Conservation (phyloP, 768 basidiomycete species). For the Lactifluus volemus region DNA sequence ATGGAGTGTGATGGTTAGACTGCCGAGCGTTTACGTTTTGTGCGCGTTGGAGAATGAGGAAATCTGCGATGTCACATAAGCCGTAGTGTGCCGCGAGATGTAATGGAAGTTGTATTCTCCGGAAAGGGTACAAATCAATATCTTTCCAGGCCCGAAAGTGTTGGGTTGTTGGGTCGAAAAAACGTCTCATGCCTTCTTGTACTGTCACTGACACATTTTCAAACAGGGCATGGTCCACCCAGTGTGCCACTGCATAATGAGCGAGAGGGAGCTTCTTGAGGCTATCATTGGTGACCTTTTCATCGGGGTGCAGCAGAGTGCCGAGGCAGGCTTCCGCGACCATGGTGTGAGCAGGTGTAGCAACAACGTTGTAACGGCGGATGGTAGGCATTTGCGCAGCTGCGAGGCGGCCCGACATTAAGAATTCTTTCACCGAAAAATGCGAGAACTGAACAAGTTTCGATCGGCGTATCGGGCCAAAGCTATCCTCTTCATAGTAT, state of each 20-base stretch:
- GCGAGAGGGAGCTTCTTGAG: neutral
- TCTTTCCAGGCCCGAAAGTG: neutral
- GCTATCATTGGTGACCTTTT: neutral
- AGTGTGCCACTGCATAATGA: neutral
- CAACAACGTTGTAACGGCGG: neutral
- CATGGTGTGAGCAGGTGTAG: neutral
- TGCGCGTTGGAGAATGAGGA: neutral
- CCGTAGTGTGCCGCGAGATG: neutral
- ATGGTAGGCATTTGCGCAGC: neutral
- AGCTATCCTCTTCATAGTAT: too few species aligned
- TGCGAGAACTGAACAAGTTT: conserved; percentile 7
- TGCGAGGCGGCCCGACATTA: neutral
- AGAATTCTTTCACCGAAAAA: conserved; percentile 6
- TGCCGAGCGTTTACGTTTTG: neutral
- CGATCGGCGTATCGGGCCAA: neutral
- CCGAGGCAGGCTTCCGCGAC: neutral
- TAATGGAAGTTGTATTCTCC: neutral
- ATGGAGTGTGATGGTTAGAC: neutral
- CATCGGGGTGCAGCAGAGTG: neutral
- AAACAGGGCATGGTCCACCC: neutral
- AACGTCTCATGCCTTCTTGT: neutral
- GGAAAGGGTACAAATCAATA: neutral
- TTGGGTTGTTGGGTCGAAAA: neutral
- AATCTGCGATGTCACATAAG: neutral
- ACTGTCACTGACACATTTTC: neutral